phyloP scores from a whole-genome alignment of 2,329 filamentous ascomycete genomes.

The Sphaerulina vaccinii region DNA sequence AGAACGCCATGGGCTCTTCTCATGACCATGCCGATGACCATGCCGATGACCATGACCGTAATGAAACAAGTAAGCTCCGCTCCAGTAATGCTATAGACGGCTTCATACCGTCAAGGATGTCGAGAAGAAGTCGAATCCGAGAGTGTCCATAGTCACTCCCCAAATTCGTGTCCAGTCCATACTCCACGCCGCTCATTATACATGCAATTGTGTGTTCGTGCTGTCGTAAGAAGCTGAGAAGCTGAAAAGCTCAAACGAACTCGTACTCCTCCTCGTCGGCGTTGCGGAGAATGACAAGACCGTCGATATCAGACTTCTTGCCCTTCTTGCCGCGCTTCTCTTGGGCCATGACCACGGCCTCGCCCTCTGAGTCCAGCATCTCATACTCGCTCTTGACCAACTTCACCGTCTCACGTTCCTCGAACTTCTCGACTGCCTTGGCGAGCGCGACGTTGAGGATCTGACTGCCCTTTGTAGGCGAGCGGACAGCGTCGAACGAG shows the following conservation, averaged over 20 bases:
- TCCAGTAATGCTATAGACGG: conserved; percentile 13
- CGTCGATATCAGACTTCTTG: conserved; percentile 36
- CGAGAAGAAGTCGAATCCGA: conserved; percentile 6
- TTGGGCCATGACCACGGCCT: conserved; percentile 31
- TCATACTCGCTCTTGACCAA: conserved; percentile 62
- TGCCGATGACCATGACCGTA: conserved; percentile 17
- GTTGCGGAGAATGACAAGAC: conserved; percentile 26
- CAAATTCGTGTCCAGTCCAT: conserved; percentile 7
- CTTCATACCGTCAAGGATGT: conserved; percentile 3
- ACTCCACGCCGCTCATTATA: conserved; percentile 3
- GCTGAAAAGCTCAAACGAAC: conserved; percentile 37
- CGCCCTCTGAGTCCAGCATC: conserved; percentile 45
- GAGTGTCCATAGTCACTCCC: background rate
- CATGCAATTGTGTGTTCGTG: background rate
- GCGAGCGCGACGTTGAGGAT: conserved; percentile 57
- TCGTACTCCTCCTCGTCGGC: conserved; percentile 39
- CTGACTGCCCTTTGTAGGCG: conserved; percentile 55
- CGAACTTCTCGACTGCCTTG: conserved; percentile 59
- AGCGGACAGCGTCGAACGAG: conserved; percentile 53
- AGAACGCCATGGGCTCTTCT: conserved; percentile 26
- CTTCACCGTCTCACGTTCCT: conserved; percentile 61
- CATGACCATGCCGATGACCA: conserved; percentile 30
- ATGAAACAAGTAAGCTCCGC: background rate
- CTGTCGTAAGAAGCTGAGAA: background rate
- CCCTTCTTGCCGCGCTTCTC: conserved; percentile 38